Evolutionary conservation across 495 filamentous ascomycete species (phyloP), one percentile per base, ranked within the genome.

Genomic region (Xylaria cubensis): DNA sequence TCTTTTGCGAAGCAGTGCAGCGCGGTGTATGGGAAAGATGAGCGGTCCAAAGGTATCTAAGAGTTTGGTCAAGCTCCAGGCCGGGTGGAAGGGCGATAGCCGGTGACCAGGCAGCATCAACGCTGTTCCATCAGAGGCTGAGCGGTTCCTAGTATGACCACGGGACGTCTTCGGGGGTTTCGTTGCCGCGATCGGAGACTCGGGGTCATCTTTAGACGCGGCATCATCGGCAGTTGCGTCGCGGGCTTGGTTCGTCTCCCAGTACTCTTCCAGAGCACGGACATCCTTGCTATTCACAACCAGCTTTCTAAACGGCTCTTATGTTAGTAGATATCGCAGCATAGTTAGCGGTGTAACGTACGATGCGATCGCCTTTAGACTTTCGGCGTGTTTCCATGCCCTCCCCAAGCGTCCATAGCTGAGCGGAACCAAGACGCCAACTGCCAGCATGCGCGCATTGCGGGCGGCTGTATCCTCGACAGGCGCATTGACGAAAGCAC

Each of bases 391-490:
- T 74, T 90, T 89, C 96, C 96, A 99, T 74, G 91, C 91, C 75
- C 94, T 90, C 12, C 96, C 96, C 34, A 98, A 85, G 64, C 94
- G 89, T 26, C 95, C 95, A 79, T 93, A 92, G 79, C 90, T 95
- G 65, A 97, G 81, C 1, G 94, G 93, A 12, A 98, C 94, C 71
- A 99, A 82, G 26, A 92, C 89, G 19, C 96, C 96, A 26, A 98
- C 94, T 19, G 95, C 92, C 66, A 98, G 90, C 90, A 98, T 97
- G 71, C 91, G 87, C 63, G 96, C 96, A 87, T 97, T 94, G 69
- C 96, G 91, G 61, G 93, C 89, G 46, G 87, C 87, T 65, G 90
- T 92, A 61, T 89, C 87, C 2, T 90, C 89, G 39, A 93, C 93
- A n/a, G 92, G 90, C 67, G 86, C 87, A 79, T 97, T 97, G 80